Percentiles rank a stretch among this genome's conserved stretches.
Evolutionary conservation across 768 basidiomycete species (phyloP).

Genomic region (Russula ochroleuca): DNA sequence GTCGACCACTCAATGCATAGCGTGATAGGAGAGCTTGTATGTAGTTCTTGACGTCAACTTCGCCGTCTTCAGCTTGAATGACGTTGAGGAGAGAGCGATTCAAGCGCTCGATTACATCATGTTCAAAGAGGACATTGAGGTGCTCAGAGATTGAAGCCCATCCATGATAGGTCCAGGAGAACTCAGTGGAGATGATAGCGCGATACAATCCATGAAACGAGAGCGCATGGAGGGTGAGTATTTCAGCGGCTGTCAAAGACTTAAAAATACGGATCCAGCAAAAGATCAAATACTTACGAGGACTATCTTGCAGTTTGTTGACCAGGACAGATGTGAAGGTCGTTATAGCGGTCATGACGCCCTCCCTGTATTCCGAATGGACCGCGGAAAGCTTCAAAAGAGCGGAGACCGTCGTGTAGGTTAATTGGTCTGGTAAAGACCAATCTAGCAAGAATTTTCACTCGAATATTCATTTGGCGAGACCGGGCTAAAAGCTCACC

Average conservation of each 20-base stretch:
- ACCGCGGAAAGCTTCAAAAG: conserved; percentile 60
- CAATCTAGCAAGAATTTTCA: conserved; percentile 51
- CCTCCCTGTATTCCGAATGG: conserved; percentile 46
- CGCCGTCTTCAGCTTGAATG: conserved; percentile 48
- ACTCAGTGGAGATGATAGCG: conserved; percentile 74
- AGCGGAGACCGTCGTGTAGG: conserved; percentile 73
- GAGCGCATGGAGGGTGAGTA: conserved; percentile 73
- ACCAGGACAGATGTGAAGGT: conserved; percentile 56
- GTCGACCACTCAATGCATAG: conserved; percentile 70
- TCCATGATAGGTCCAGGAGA: conserved; percentile 64
- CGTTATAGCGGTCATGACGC: conserved; percentile 56
- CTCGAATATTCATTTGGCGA: neutral
- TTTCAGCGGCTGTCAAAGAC: conserved; percentile 50
- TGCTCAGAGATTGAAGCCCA: conserved; percentile 55
- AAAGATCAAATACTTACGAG: conserved; percentile 42
- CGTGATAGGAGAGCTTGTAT: conserved; percentile 68
- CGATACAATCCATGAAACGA: conserved; percentile 84
- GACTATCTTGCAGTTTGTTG: conserved; percentile 48
- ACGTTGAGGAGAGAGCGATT: conserved; percentile 67
- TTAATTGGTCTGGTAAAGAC: conserved; percentile 82
- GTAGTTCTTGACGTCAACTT: conserved; percentile 51
- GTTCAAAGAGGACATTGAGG: conserved; percentile 58
- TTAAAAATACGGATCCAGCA: neutral
- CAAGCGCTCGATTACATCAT: conserved; percentile 64
- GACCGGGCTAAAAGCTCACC: conserved; percentile 41